Evolutionary conservation across 78 protist species (phyloP), one percentile per base, ranked within the genome.

Genomic region (Emiliania huxleyi): DNA sequence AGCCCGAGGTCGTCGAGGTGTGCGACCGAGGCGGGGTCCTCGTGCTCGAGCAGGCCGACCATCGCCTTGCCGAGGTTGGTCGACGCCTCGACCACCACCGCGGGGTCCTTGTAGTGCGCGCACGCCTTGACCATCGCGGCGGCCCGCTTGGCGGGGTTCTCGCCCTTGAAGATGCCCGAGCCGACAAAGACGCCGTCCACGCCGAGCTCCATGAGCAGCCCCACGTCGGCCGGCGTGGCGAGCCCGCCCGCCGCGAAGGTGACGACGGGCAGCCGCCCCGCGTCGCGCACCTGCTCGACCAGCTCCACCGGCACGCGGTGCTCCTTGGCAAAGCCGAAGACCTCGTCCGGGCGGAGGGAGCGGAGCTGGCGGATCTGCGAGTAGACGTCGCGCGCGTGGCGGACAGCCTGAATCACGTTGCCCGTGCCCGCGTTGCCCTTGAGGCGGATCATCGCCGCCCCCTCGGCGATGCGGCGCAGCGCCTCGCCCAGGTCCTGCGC

Each of bases 231-330:
- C 40, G 99, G 99, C 0, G 98, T 98, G 29, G 98, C 98, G 29
- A 98, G 95, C 83, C 99, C 98, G 69, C 99, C 99, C 38, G 99
- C 99, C 29, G 98, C 99, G 81, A 98, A 98, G 95, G 96, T 97
- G 88, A 97, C 98, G 43, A 97, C 99, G 40, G 99, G 98, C 46
- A 98, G 95, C 45, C 98, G 91, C 62, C 98, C 98, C 8, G 97
- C 81, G 69, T 91, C 95, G 62, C 81, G 44, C 38, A 35, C 42
- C 94, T 94, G 91, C 96, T 84, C 23, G 44, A 94, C 97, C 37
- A 98, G 96, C 69, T 95, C 95, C 35, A 94, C 69, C 25, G 99
- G 98, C 21, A 97, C 99, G 26, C 91, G 77, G 12, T 96, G 96
- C 69, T 97, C 98, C 95, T 96, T 97, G 37, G 98, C 99, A 84